These are phyloP conservation scores for Ceratobasidium sp. DNA, from an alignment of 1,284 basidiomycete species.

Conservation along the genomic window DNA sequence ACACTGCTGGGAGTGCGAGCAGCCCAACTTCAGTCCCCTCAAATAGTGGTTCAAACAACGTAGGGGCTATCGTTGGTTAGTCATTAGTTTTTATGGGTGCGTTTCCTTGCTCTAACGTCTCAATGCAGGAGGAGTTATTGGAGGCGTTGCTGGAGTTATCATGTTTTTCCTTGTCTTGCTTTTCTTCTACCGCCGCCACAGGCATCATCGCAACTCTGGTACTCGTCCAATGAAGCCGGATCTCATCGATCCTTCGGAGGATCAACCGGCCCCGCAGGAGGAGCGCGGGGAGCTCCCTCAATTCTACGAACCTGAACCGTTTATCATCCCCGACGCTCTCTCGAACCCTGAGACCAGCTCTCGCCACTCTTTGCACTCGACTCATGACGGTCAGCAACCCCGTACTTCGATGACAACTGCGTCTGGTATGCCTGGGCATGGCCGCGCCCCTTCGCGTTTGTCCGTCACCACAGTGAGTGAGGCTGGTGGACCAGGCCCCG, in stretches of 20 bases:
- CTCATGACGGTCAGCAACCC: conserved; percentile 10
- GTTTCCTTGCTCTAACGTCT: neutral
- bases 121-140: conserved; percentile 55
- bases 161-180: conserved; percentile 61
- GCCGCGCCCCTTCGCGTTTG: conserved; percentile 19
- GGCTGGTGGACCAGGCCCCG: conserved; percentile 4
- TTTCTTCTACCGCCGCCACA: conserved; percentile 65
- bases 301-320: conserved; percentile 78
- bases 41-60: conserved; percentile 54
- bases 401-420: conserved; percentile 10
- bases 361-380: conserved; percentile 13
- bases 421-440: conserved; percentile 1
- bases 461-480: conserved; percentile 24
- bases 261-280: neutral
- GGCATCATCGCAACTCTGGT: conserved; percentile 32
- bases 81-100: neutral
- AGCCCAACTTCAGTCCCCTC: conserved; percentile 5
- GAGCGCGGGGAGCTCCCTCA: conserved; percentile 45
- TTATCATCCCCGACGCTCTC: conserved; percentile 71
- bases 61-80: conserved; percentile 73
- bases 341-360: conserved; percentile 53
- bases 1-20: conserved; percentile 64
- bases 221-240: conserved; percentile 39
- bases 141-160: conserved; percentile 65
- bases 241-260: conserved; percentile 35